Conservation (phyloP, 2,329 filamentous ascomycete species). For the Arthrobotrys musiformis region DNA sequence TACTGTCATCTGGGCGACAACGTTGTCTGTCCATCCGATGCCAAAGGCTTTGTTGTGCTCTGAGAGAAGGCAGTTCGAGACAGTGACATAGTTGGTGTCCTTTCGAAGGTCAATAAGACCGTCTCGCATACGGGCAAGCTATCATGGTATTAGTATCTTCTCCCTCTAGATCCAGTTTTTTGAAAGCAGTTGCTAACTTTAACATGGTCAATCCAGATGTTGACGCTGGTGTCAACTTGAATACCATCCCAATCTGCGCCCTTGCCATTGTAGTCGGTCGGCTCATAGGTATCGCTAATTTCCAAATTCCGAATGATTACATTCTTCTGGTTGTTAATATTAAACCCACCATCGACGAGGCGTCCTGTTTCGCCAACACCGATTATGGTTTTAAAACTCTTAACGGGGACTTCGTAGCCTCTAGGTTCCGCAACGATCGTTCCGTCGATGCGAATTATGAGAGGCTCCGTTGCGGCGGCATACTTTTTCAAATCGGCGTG, state of each 20-base stretch:
- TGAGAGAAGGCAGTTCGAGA: slow-evolving; percentile 57
- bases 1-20: slow-evolving; percentile 57
- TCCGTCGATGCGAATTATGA: slow-evolving; percentile 57
- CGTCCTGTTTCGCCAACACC: slow-evolving; percentile 46
- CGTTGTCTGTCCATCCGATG: slow-evolving; percentile 58
- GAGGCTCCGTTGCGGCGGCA: slow-evolving; percentile 56
- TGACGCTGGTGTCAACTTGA: slow-evolving; percentile 56
- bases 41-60: slow-evolving; percentile 59
- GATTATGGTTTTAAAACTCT: slow-evolving; percentile 59
- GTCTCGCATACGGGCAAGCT: slow-evolving; percentile 56
- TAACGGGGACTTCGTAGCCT: slow-evolving; percentile 57
- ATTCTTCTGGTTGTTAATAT: slow-evolving; percentile 39
- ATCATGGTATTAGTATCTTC: neutral
- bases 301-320: slow-evolving; percentile 43
- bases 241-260: slow-evolving; percentile 58
- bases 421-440: slow-evolving; percentile 55
- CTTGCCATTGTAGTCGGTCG: slow-evolving; percentile 54
- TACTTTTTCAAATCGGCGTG: slow-evolving; percentile 57
- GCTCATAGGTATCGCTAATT: slow-evolving; percentile 44
- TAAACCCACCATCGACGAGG: slow-evolving; percentile 29
- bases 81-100: slow-evolving; percentile 58
- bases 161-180: neutral
- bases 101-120: slow-evolving; percentile 58
- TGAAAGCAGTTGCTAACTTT: slow-evolving; percentile 15
- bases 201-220: slow-evolving; percentile 58